phyloP scores from a whole-genome alignment of 768 basidiomycete species.

The Mycena albidolilacea region DNA sequence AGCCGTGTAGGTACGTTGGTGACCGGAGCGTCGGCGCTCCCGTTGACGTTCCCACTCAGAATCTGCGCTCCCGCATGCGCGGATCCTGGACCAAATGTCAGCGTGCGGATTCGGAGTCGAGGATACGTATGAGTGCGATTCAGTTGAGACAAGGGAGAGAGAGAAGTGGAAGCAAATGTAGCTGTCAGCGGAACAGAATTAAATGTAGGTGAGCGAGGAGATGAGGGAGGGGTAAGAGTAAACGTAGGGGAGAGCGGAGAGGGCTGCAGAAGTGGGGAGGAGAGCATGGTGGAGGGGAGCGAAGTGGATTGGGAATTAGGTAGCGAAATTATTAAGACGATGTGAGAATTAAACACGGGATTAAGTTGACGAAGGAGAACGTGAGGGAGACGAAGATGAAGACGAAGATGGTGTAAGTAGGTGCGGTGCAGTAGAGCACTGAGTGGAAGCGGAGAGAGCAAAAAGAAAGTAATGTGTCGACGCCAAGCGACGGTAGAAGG shows the following conservation, averaged over 20 bases:
- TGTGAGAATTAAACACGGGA: background rate
- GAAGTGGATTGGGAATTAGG: background rate
- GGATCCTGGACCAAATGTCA: slow-evolving; percentile 11
- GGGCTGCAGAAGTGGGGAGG: background rate
- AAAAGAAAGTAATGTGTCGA: background rate
- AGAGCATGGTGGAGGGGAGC: background rate
- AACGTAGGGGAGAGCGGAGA: background rate
- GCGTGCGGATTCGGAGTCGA: slow-evolving; percentile 9
- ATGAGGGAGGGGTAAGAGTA: background rate
- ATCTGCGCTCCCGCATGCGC: background rate
- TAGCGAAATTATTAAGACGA: background rate
- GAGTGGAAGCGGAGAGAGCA: too few relatives aligned
- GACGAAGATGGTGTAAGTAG: background rate
- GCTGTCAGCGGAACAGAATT: background rate
- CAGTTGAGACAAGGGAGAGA: background rate
- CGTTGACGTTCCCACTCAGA: background rate
- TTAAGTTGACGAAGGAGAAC: background rate
- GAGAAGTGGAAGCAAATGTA: background rate
- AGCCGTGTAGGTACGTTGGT: background rate
- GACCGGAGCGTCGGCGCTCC: background rate
- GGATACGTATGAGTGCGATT: background rate
- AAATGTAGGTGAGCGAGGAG: background rate
- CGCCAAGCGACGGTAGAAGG: slow-evolving; percentile 9
- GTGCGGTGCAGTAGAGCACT: background rate
- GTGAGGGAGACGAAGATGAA: too few relatives aligned